phyloP scores from a whole-genome alignment of 176 grass and related monocot genomes.

The Oryza meyeriana region DNA sequence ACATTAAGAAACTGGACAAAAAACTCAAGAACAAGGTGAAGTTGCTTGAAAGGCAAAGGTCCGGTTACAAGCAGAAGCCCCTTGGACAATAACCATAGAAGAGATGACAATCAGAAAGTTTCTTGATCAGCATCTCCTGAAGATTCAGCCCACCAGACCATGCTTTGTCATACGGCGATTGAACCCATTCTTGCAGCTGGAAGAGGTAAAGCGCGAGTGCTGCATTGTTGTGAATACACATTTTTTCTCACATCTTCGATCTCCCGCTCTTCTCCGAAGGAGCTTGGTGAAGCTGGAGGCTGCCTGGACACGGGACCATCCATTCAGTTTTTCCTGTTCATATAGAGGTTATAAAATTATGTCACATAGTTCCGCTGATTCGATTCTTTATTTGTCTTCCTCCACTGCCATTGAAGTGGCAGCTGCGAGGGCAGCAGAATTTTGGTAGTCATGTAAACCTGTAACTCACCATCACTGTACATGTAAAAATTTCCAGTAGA shows the following conservation, averaged over 20 bases:
- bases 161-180: not conserved
- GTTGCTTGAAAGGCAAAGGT: conserved; percentile 78
- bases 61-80: conserved; percentile 94
- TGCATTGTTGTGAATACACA: conserved; percentile 39
- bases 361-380: conserved; percentile 24
- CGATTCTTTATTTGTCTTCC: conserved; percentile 30
- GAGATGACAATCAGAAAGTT: conserved; percentile 7
- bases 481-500: conserved; percentile 43
- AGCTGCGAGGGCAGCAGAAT: conserved; percentile 29
- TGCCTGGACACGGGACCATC: not conserved
- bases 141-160: not conserved
- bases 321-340: conserved; percentile 28
- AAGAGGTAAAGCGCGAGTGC: conserved; percentile 10
- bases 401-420: not conserved
- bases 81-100: conserved; percentile 52
- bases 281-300: conserved; percentile 31
- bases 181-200: not conserved
- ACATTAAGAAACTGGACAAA: conserved; percentile 86
- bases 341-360: conserved; percentile 15
- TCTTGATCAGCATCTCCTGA: not conserved
- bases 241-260: conserved; percentile 34
- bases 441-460: conserved; percentile 33
- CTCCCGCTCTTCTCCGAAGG: conserved; percentile 15
- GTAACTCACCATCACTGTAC: conserved; percentile 29
- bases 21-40: conserved; percentile 83